Base-by-base conservation (phyloP, 2,329 filamentous ascomycete species). In the Fusarium begoniae region DNA sequence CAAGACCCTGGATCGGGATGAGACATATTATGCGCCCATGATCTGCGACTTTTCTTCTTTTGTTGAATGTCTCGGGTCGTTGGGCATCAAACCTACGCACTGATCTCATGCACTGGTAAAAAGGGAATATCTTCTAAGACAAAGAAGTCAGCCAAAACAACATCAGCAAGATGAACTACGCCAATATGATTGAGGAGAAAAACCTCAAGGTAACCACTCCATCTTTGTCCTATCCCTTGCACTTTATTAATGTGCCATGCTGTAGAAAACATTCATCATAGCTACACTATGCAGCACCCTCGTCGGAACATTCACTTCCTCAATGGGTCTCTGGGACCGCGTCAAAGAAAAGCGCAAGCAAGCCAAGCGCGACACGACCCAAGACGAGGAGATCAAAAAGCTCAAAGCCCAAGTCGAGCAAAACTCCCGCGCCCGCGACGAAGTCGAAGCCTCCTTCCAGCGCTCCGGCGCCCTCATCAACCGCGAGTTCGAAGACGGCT, bases 161-260 rank as follows among this genome's bases (percentile, higher is more conserved):
- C 17, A 37, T 26, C 30, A 12, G 28, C 63, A 66, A 38, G 6
- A 77, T 77, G 75, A 77, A 77, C 11, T 72, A 73, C 65, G 51
- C 75, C 3, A 77, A 76, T 2, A 75, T 77, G 75, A 77, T 77
- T 59, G 75, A 77, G 71, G 75, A 77, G 60, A 76, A 77, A 18
- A 69, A 73, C 72, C 75, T 77, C 71, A 77, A 77, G 41, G 65
- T 68, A 59, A 3, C 2, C 24, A 3, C 7, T 3, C 8, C 22
- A 11, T 11, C 28, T 15, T 15, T 28, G 2, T 10, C 4, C 13
- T 5, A 1, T 32, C 0, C 3, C 0, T 32, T 24, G 28, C 0
- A 2, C 1, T 20, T 32, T 35, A 8, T 8, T 51, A 5, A 51
- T 14, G 6, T 2, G 10, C 6, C 18, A 9, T 12, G 3, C 6